A percentile compares a stretch with the other conserved stretches of the same genome.
phyloP scores from a whole-genome alignment of 768 basidiomycete genomes.

The Hebeloma cylindrosporum region DNA sequence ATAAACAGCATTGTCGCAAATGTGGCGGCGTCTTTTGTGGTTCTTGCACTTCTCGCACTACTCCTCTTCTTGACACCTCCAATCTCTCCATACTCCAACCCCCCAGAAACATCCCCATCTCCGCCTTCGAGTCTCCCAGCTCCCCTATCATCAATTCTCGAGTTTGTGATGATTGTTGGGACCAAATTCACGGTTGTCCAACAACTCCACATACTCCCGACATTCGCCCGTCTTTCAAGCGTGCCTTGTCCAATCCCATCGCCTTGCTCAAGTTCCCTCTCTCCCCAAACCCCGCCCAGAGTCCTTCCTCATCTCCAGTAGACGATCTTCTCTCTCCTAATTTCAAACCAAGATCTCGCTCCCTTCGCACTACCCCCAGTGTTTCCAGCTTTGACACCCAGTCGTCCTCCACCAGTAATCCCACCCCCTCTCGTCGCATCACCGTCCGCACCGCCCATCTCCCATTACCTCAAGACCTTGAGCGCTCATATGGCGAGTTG shows the following conservation, averaged over 20 bases:
- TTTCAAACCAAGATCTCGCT: constrained; percentile 28
- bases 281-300: constrained; percentile 27
- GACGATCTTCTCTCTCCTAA: constrained; percentile 24
- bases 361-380: constrained; percentile 33
- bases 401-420: constrained; percentile 34
- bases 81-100: constrained; percentile 69
- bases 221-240: constrained; percentile 34
- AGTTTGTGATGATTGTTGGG: constrained; percentile 78
- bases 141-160: constrained; percentile 59
- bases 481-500: constrained; percentile 65
- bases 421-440: constrained; percentile 26
- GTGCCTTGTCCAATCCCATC: constrained; percentile 40
- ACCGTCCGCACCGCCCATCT: constrained; percentile 34
- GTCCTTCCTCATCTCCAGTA: constrained; percentile 28
- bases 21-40: constrained; percentile 79
- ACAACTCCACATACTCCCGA: constrained; percentile 44
- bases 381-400: constrained; percentile 34
- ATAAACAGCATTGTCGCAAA: constrained; percentile 73
- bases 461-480: constrained; percentile 40
- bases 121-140: constrained; percentile 53
- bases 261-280: constrained; percentile 38
- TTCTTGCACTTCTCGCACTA: constrained; percentile 57
- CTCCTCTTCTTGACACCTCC: constrained; percentile 71
- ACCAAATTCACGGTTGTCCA: constrained; percentile 64
- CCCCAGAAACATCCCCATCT: constrained; percentile 63